A percentile compares a stretch with the other conserved stretches of the same genome.
phyloP scores from a whole-genome alignment of 75 land plant species.

The Isoetes taiwanensis region DNA sequence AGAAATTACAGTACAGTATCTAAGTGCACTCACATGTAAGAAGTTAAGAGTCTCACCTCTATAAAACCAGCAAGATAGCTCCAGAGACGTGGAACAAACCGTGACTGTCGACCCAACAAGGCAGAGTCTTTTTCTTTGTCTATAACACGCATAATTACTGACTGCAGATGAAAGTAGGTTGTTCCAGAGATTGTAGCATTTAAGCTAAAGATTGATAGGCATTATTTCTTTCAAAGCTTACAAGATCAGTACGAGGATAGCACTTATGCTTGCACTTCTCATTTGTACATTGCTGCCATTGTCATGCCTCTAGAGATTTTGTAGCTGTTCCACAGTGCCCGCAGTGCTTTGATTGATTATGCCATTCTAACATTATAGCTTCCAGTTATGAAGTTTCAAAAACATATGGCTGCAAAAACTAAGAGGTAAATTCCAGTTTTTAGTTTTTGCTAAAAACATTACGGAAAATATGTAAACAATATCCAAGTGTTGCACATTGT shows the following conservation, averaged over 20 bases:
- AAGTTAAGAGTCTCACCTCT: slow-evolving; percentile 58
- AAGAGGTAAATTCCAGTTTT: no score
- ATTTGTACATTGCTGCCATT: slow-evolving; percentile 41
- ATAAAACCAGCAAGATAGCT: slow-evolving; percentile 94
- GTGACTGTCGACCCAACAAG: slow-evolving; percentile 62
- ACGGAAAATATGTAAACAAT: no score
- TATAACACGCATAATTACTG: slow-evolving; percentile 90
- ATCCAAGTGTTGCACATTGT: no score
- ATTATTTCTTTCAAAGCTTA: no score
- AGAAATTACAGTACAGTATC: no score
- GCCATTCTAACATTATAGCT: slow-evolving; percentile 88
- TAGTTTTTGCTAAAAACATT: no score
- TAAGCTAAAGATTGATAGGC: no score
- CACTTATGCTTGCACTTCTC: slow-evolving; percentile 53
- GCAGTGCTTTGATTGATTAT: slow-evolving; percentile 46
- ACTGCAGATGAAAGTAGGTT: no score
- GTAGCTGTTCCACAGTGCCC: slow-evolving; percentile 62
- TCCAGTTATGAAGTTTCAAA: no score
- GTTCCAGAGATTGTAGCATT: no score
- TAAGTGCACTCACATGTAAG: no score
- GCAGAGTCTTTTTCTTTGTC: slow-evolving; percentile 83
- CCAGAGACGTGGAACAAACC: slow-evolving; percentile 95
- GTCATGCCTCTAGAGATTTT: slow-evolving; percentile 44
- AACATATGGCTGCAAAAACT: no score
- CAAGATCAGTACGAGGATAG: slow-evolving; percentile 86